phyloP scores from a whole-genome alignment of 495 filamentous ascomycete genomes.

The Xylaria palmicola region DNA sequence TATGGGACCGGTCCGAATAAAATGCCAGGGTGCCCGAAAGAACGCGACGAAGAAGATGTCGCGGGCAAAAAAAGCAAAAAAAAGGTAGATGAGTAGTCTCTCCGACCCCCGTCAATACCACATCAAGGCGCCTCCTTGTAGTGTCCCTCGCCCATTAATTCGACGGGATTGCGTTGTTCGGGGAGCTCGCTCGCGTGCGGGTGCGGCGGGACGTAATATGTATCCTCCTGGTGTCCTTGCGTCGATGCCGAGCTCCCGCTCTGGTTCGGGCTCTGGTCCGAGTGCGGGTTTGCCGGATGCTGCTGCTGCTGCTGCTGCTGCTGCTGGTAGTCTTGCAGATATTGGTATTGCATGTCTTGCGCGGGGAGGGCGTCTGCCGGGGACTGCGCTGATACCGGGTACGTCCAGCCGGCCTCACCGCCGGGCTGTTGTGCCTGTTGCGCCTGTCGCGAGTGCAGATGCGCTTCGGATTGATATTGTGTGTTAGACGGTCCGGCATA shows the following conservation, averaged over 20 bases:
- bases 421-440: neutral
- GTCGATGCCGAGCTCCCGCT: neutral
- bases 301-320: neutral
- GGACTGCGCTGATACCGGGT: neutral
- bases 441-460: conserved; percentile 3
- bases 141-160: conserved; percentile 29
- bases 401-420: neutral
- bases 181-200: conserved; percentile 15
- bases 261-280: neutral
- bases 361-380: neutral
- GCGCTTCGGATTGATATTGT: conserved; percentile 16
- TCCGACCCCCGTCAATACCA: too few relatives aligned
- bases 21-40: too few relatives aligned
- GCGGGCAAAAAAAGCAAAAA: too few relatives aligned
- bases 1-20: too few relatives aligned
- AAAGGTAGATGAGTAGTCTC: too few relatives aligned
- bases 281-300: neutral
- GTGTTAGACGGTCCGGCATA: conserved; percentile 12
- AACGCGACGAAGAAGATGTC: too few relatives aligned
- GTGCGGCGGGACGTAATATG: conserved; percentile 8
- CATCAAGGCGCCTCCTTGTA: conserved; percentile 23
- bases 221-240: neutral
- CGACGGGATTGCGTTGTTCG: conserved; percentile 17
- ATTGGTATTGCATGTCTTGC: neutral
- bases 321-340: conserved; percentile 10